Percentiles rank a stretch among this genome's conserved stretches.
Conservation (phyloP, 2,329 filamentous ascomycete genomes). For the Aspergillus uvarum region DNA sequence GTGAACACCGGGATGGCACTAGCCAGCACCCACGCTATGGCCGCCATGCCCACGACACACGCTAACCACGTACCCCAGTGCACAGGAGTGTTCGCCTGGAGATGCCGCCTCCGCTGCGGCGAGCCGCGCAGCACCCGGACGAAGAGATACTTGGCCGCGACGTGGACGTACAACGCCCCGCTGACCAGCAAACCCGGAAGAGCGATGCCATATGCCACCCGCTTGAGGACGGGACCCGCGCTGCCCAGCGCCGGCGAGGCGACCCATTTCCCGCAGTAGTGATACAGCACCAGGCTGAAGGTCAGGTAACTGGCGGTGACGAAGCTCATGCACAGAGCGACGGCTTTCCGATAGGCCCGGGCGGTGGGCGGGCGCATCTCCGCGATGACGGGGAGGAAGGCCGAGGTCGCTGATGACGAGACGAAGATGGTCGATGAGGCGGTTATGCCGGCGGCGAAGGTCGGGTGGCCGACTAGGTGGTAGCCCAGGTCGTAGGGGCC, state of each 20-base stretch:
- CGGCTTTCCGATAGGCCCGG: conserved; percentile 59
- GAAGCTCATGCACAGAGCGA: conserved; percentile 59
- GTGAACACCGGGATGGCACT: conserved; percentile 58
- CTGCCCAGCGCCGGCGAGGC: conserved; percentile 62
- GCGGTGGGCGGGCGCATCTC: conserved; percentile 63
- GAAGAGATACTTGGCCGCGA: conserved; percentile 56
- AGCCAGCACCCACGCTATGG: conserved; percentile 53
- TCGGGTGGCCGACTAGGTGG: conserved; percentile 55
- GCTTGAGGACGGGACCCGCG: conserved; percentile 60
- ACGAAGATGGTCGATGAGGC: conserved; percentile 61
- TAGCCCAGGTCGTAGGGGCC: conserved; percentile 62
- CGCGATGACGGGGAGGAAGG: conserved; percentile 64
- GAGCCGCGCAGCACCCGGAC: conserved; percentile 55
- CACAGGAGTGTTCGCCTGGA: conserved; percentile 52
- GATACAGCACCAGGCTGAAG: conserved; percentile 61
- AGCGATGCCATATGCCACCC: conserved; percentile 61
- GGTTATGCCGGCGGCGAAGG: conserved; percentile 59
- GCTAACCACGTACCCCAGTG: conserved; percentile 56
- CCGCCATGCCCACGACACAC: conserved; percentile 44
- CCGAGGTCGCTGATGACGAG: conserved; percentile 58
- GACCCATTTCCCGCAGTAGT: conserved; percentile 63
- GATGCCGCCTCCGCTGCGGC: conserved; percentile 33
- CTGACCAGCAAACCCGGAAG: conserved; percentile 56
- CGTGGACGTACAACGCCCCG: conserved; percentile 47
- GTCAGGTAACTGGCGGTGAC: conserved; percentile 59